phyloP scores from a whole-genome alignment of 1,284 basidiomycete species.

The Macrocybe sp. region DNA sequence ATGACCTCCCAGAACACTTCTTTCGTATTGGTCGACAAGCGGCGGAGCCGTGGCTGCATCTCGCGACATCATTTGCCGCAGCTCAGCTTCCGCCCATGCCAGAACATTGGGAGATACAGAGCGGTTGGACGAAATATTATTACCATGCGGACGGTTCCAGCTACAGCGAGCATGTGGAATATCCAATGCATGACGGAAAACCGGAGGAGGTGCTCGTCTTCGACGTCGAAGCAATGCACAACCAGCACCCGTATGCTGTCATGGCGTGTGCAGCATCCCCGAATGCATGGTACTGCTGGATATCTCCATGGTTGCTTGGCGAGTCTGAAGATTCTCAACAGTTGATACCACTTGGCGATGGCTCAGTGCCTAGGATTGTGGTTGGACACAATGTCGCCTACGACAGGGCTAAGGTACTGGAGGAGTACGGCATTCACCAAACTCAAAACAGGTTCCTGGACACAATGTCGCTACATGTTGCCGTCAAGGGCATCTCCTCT shows the following conservation, averaged over 20 bases:
- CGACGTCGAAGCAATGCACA: slow-evolving; percentile 93
- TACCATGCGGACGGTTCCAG: slow-evolving; percentile 59
- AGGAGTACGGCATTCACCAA: slow-evolving; percentile 78
- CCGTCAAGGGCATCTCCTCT: slow-evolving; percentile 92
- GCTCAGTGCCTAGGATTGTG: slow-evolving; percentile 54
- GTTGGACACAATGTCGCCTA: slow-evolving; percentile 97
- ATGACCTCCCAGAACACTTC: slow-evolving; percentile 87
- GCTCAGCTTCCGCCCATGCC: slow-evolving; percentile 58
- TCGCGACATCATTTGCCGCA: slow-evolving; percentile 64
- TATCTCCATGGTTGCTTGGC: slow-evolving; percentile 88
- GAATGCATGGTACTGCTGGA: slow-evolving; percentile 93
- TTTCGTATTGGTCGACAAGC: slow-evolving; percentile 69
- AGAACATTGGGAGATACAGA: slow-evolving; percentile 68
- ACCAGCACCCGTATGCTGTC: slow-evolving; percentile 76
- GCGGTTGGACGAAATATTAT: slow-evolving; percentile 92
- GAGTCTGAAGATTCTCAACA: slow-evolving; percentile 63
- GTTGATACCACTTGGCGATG: slow-evolving; percentile 70
- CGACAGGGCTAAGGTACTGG: slow-evolving; percentile 79
- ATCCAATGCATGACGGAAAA: slow-evolving; percentile 52
- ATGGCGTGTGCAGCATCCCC: slow-evolving; percentile 87
- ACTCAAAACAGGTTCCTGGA: slow-evolving; percentile 86
- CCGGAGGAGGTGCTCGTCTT: slow-evolving; percentile 80
- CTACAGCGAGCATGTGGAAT: slow-evolving; percentile 58
- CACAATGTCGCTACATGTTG: slow-evolving; percentile 94
- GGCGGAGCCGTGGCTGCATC: slow-evolving; percentile 78